These are phyloP conservation scores for Tricholoma hemisulphureum DNA, from an alignment of 768 basidiomycete species.

Conservation along the genomic window DNA sequence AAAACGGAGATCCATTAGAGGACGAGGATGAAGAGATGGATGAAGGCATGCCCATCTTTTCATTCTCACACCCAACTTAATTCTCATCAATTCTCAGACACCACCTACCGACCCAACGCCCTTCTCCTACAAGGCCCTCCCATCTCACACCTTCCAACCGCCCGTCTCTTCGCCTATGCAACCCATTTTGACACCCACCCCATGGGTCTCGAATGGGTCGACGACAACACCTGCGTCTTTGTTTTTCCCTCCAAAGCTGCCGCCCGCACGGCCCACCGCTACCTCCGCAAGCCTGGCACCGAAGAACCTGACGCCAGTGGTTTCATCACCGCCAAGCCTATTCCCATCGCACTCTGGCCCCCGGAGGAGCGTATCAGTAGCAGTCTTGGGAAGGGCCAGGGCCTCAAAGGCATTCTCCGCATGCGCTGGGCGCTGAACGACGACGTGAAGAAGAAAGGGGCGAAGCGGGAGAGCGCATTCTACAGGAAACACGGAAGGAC, in stretches of 20 bases:
- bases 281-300: slow-evolving; percentile 48
- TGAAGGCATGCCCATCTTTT: slow-evolving; percentile 23
- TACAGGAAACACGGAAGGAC: slow-evolving; percentile 69
- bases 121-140: slow-evolving; percentile 71
- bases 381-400: slow-evolving; percentile 68
- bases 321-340: slow-evolving; percentile 60
- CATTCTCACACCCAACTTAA: background rate
- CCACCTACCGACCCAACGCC: slow-evolving; percentile 58
- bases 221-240: slow-evolving; percentile 78
- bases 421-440: slow-evolving; percentile 75
- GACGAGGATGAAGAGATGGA: slow-evolving; percentile 33
- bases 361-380: slow-evolving; percentile 74
- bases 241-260: slow-evolving; percentile 60
- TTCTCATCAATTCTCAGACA: slow-evolving; percentile 32
- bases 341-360: slow-evolving; percentile 77
- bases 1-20: slow-evolving; percentile 33
- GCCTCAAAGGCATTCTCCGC: slow-evolving; percentile 59
- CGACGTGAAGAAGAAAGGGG: slow-evolving; percentile 79
- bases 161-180: slow-evolving; percentile 77
- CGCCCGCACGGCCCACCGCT: slow-evolving; percentile 51
- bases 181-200: slow-evolving; percentile 75
- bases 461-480: slow-evolving; percentile 70
- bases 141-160: slow-evolving; percentile 72
- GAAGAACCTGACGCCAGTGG: slow-evolving; percentile 59
- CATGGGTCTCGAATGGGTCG: slow-evolving; percentile 81